Evolutionary conservation across 2,329 filamentous ascomycete genomes (phyloP).

Genomic region (Knufia petricola): DNA sequence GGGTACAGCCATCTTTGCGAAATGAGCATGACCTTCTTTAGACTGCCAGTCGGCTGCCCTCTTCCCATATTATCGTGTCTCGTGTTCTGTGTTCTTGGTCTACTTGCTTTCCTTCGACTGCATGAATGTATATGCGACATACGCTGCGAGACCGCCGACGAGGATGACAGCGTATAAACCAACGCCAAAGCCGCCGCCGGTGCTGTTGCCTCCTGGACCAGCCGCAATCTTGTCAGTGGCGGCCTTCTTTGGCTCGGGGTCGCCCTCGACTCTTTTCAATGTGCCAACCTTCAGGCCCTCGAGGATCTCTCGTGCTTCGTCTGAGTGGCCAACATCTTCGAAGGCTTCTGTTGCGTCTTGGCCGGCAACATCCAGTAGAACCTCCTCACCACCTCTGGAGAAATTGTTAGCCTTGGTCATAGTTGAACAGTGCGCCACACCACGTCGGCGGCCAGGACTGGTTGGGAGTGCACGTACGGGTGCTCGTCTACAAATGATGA

Average conservation of each 20-base stretch:
- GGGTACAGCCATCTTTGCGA: no score
- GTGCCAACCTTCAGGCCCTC: conserved; percentile 63
- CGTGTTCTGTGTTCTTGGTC: background rate
- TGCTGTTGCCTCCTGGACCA: conserved; percentile 27
- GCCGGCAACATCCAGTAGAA: conserved; percentile 87
- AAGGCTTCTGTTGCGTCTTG: conserved; percentile 97
- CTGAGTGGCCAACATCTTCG: conserved; percentile 97
- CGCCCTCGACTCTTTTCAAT: conserved; percentile 76
- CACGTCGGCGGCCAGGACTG: no score
- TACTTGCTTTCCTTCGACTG: conserved; percentile 5
- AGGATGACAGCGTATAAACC: conserved; percentile 74
- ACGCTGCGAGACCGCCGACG: conserved; percentile 66
- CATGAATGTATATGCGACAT: conserved; percentile 76
- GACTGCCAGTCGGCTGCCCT: no score
- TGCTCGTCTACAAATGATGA: conserved; percentile 93
- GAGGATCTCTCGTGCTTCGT: conserved; percentile 93
- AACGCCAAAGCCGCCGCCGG: conserved; percentile 55
- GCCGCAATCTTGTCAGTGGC: conserved; percentile 39
- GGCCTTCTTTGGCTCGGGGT: conserved; percentile 59
- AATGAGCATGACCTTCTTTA: no score
- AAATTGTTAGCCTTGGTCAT: conserved; percentile 6
- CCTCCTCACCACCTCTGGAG: conserved; percentile 88
- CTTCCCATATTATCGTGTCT: background rate
- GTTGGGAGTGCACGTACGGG: conserved; percentile 51
- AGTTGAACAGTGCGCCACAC: background rate